Conservation (phyloP, 2,329 filamentous ascomycete species). For the Fusarium aywerte region DNA sequence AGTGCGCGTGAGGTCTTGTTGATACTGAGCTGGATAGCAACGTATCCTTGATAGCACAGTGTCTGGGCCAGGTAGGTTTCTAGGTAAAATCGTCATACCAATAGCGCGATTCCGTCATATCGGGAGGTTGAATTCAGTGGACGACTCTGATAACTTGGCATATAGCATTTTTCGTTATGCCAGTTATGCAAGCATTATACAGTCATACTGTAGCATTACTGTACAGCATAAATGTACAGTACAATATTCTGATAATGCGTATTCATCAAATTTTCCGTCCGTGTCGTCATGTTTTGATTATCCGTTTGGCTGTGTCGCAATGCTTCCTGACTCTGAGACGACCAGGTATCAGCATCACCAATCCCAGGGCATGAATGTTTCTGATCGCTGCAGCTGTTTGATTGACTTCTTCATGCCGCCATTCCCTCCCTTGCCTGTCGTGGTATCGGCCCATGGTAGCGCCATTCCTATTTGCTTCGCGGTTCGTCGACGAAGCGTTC, state of each 20-base stretch:
- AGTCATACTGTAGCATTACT: background rate
- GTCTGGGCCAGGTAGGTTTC: slow-evolving; percentile 10
- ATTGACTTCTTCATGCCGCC: slow-evolving; percentile 39
- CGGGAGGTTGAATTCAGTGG: slow-evolving; percentile 2
- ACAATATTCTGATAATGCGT: slow-evolving; percentile 30
- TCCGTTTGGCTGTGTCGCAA: slow-evolving; percentile 25
- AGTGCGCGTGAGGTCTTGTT: slow-evolving; percentile 28
- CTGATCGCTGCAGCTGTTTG: slow-evolving; percentile 34
- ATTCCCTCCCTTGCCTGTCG: slow-evolving; percentile 32
- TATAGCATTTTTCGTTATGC: slow-evolving; percentile 12
- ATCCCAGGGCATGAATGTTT: slow-evolving; percentile 34
- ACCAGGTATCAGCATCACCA: slow-evolving; percentile 35
- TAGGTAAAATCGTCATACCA: slow-evolving; percentile 41
- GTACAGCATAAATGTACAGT: slow-evolving; percentile 22
- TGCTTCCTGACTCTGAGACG: slow-evolving; percentile 40
- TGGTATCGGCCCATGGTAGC: slow-evolving; percentile 45
- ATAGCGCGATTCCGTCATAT: slow-evolving; percentile 33
- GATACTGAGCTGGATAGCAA: slow-evolving; percentile 22
- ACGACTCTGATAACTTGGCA: slow-evolving; percentile 21
- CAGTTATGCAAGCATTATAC: slow-evolving; percentile 17
- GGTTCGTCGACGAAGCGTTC: slow-evolving; percentile 25
- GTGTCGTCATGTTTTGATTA: slow-evolving; percentile 37
- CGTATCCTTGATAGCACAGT: slow-evolving; percentile 30
- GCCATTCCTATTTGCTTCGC: slow-evolving; percentile 37
- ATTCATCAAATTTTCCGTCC: slow-evolving; percentile 3